A percentile compares a stretch with the other conserved stretches of the same genome.
Evolutionary conservation across 2,329 filamentous ascomycete genomes (phyloP).

Genomic region (Alternaria dauci): DNA sequence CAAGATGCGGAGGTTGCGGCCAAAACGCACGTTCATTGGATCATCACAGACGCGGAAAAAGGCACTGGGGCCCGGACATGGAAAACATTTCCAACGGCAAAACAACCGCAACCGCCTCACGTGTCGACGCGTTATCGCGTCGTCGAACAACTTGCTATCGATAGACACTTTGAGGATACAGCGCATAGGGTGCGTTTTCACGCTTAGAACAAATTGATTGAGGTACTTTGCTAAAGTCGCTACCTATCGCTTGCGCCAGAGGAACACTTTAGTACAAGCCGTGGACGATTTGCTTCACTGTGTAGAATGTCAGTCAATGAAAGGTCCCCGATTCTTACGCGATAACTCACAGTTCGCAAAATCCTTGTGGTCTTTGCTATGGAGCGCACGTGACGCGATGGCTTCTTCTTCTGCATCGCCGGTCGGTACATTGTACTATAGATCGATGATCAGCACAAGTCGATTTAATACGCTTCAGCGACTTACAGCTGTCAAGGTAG

Average conservation of each 20-base stretch:
- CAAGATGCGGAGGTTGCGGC: slow-evolving; percentile 24
- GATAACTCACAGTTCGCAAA: slow-evolving; percentile 44
- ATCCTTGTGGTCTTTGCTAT: slow-evolving; percentile 50
- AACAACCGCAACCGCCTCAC: slow-evolving; percentile 1
- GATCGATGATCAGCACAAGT: slow-evolving; percentile 20
- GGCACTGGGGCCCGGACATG: slow-evolving; percentile 15
- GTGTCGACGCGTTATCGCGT: slow-evolving; percentile 9
- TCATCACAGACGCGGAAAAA: slow-evolving; percentile 15
- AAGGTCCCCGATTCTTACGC: rapidly evolving
- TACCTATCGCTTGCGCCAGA: background rate
- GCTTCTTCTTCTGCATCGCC: slow-evolving; percentile 49
- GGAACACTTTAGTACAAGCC: slow-evolving; percentile 34
- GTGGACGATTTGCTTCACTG: slow-evolving; percentile 48
- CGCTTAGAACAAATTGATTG: background rate
- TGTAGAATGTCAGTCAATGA: slow-evolving; percentile 12
- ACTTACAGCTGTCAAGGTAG: slow-evolving; percentile 46
- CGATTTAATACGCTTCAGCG: background rate
- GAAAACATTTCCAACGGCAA: slow-evolving; percentile 31
- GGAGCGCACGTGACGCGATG: slow-evolving; percentile 46
- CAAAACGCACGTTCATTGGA: slow-evolving; percentile 25
- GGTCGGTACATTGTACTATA: slow-evolving; percentile 47
- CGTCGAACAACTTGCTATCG: background rate
- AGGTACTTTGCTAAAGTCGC: background rate
- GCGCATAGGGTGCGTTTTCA: background rate
- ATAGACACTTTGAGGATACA: background rate